Percentiles rank a stretch among this genome's conserved stretches.
Conservation (phyloP, 2,329 filamentous ascomycete species). For the Apiospora koreana region DNA sequence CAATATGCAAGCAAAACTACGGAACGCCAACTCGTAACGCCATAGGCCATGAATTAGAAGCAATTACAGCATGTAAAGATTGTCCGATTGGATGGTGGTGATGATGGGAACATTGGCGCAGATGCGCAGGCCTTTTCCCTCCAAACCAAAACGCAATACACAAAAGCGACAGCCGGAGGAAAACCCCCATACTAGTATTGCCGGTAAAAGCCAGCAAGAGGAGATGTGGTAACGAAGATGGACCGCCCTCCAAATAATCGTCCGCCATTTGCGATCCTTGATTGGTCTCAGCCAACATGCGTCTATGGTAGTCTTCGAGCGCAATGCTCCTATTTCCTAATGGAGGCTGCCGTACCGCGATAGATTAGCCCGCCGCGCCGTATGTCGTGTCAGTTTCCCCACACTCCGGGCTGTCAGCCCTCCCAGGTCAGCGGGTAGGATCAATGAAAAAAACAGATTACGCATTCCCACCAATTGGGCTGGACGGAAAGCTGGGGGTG, state of each 20-base stretch:
- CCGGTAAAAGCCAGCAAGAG: not conserved
- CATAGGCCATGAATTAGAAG: no score
- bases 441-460: not conserved
- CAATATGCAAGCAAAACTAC: no score
- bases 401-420: not conserved
- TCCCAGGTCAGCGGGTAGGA: not conserved
- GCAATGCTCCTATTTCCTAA: not conserved
- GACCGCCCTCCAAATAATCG: not conserved
- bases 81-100: no score
- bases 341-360: not conserved
- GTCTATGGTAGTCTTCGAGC: no score
- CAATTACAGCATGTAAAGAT: no score
- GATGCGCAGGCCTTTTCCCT: not conserved
- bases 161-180: not conserved
- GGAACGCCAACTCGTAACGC: no score
- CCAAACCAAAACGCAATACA: not conserved
- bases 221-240: not conserved
- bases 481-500: no score
- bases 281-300: no score
- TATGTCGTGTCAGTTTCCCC: not conserved
- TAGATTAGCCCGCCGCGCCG: not conserved
- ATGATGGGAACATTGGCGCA: not conserved
- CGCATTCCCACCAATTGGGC: conserved; percentile 1
- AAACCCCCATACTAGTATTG: not conserved
- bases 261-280: no score